A percentile compares a stretch with the other conserved stretches of the same genome.
Conservation (phyloP, 495 filamentous ascomycete species). For the Aspergillus carlsbadensis region DNA sequence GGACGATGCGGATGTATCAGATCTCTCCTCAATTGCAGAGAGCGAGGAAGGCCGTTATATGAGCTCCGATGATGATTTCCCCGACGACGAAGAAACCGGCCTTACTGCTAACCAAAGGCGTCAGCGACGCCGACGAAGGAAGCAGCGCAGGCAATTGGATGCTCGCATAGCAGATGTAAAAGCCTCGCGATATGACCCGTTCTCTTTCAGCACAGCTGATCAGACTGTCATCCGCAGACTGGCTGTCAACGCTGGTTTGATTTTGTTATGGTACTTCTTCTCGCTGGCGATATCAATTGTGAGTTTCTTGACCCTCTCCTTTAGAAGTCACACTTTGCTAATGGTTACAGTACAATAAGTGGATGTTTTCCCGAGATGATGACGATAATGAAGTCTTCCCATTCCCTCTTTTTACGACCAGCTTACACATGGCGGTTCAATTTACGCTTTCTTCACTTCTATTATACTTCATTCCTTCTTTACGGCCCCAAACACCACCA, state of each 20-base stretch:
- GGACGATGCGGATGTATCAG: slow-evolving; percentile 47
- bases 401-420: slow-evolving; percentile 94
- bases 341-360: slow-evolving; percentile 86
- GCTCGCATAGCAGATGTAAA: slow-evolving; percentile 64
- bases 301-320: slow-evolving; percentile 36
- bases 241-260: slow-evolving; percentile 70
- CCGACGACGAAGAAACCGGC: slow-evolving; percentile 88
- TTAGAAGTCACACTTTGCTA: not conserved
- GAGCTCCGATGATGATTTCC: slow-evolving; percentile 66
- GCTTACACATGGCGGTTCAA: slow-evolving; percentile 94
- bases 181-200: slow-evolving; percentile 39
- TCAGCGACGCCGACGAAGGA: slow-evolving; percentile 62
- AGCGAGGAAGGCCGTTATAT: slow-evolving; percentile 58
- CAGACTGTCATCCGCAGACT: slow-evolving; percentile 65
- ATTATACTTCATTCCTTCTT: slow-evolving; percentile 77
- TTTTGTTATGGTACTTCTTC: slow-evolving; percentile 91
- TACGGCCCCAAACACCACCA: slow-evolving; percentile 64
- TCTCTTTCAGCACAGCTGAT: slow-evolving; percentile 48
- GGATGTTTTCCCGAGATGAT: slow-evolving; percentile 79
- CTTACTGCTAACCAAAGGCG: slow-evolving; percentile 70
- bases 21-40: slow-evolving; percentile 49
- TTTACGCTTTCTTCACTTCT: slow-evolving; percentile 79
- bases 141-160: slow-evolving; percentile 68
- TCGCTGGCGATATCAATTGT: slow-evolving; percentile 93
- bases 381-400: slow-evolving; percentile 81